phyloP scores from a whole-genome alignment of 108 stramenopile genomes.

The Seminavis robusta region DNA sequence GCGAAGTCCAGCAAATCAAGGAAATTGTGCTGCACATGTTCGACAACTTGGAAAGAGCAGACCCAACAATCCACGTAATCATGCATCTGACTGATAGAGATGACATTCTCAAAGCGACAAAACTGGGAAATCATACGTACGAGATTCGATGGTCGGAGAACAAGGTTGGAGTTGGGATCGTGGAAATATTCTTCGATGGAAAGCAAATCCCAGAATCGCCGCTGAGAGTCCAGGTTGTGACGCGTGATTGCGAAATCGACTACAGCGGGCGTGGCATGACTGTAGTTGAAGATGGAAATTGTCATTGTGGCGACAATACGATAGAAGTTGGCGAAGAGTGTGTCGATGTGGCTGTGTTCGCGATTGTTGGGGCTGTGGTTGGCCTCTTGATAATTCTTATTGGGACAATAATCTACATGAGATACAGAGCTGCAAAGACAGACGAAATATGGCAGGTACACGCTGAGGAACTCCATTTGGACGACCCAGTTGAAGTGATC shows the following conservation, averaged over 20 bases:
- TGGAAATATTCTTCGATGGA: slow-evolving; percentile 4
- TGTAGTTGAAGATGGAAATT: too few relatives aligned
- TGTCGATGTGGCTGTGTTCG: too few relatives aligned
- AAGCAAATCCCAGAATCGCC: slow-evolving; percentile 9
- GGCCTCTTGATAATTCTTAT: too few relatives aligned
- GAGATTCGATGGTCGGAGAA: neutral
- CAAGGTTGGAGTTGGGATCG: neutral
- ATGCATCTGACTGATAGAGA: neutral
- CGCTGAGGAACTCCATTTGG: too few relatives aligned
- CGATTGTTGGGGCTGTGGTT: too few relatives aligned
- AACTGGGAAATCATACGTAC: too few relatives aligned
- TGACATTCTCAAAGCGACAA: neutral
- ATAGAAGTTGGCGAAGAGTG: neutral
- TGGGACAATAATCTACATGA: slow-evolving; percentile 1
- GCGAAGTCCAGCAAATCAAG: slow-evolving; percentile 7
- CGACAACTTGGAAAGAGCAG: slow-evolving; percentile 13
- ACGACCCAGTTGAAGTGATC: slow-evolving; percentile 20
- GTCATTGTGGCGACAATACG: too few relatives aligned
- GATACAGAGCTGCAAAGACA: slow-evolving; percentile 4
- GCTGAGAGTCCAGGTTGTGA: neutral
- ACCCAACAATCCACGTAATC: neutral
- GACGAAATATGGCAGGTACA: slow-evolving; percentile 9
- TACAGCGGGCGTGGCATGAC: neutral
- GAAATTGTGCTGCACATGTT: neutral
- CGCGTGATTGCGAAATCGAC: too few relatives aligned